These are phyloP conservation scores for Gossypium stocksii DNA, from an alignment of 345 rosid species.

Conservation along the genomic window DNA sequence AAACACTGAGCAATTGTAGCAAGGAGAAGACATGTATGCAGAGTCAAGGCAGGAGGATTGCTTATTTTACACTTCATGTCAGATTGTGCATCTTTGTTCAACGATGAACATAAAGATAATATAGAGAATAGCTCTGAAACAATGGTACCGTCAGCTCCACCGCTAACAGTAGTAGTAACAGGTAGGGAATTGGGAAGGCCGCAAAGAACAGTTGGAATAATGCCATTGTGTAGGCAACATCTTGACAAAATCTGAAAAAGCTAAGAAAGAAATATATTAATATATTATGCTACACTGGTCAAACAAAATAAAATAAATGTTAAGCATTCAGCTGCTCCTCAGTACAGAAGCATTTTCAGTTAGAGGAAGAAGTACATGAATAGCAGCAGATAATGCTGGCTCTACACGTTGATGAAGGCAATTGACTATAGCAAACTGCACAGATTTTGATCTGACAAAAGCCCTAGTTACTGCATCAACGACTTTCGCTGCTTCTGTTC, in stretches of 20 bases:
- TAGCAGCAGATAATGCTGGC: slow-evolving; percentile 48
- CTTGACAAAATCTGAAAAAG: slow-evolving; percentile 74
- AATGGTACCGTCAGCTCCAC: slow-evolving; percentile 94
- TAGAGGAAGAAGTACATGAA: slow-evolving; percentile 58
- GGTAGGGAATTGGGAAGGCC: slow-evolving; percentile 91
- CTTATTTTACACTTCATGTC: slow-evolving; percentile 56
- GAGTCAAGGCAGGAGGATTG: slow-evolving; percentile 47
- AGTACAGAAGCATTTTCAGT: background rate
- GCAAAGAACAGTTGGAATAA: slow-evolving; percentile 72
- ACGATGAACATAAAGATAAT: slow-evolving; percentile 49
- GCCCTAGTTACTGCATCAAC: slow-evolving; percentile 66
- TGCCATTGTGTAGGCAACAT: slow-evolving; percentile 78
- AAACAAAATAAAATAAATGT: background rate
- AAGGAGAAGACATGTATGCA: slow-evolving; percentile 65
- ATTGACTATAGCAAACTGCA: slow-evolving; percentile 67
- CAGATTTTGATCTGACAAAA: slow-evolving; percentile 70
- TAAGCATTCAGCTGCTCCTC: slow-evolving; percentile 2
- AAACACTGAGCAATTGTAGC: slow-evolving; percentile 81
- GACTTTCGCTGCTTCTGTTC: slow-evolving; percentile 56
- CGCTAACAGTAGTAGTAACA: slow-evolving; percentile 71
- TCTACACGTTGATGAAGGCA: slow-evolving; percentile 81
- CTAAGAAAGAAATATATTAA: slow-evolving; percentile 17
- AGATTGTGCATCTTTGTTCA: slow-evolving; percentile 50
- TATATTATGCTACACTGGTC: background rate
- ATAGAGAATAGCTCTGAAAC: slow-evolving; percentile 74